A percentile compares a stretch with the other conserved stretches of the same genome.
Evolutionary conservation across 208 protist species (phyloP).

Genomic region (Leishmania tarentolae): DNA sequence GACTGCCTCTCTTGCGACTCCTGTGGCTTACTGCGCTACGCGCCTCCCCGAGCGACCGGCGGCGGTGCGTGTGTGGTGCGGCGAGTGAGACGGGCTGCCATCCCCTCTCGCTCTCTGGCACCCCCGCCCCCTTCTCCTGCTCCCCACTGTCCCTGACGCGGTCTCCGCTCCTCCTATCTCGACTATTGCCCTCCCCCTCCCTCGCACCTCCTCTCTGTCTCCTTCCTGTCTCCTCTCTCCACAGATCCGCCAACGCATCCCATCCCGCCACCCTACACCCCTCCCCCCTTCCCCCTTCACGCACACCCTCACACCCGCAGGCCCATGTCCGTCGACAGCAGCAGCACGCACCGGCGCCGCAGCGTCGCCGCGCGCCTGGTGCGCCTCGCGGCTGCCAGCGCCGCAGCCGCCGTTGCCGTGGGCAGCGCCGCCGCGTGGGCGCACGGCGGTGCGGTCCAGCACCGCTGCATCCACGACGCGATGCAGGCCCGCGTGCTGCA

Average conservation of each 20-base stretch:
- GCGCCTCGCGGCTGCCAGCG: constrained; percentile 9
- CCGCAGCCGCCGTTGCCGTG: neutral
- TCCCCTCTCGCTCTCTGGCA: too few relatives aligned
- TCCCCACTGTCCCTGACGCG: neutral
- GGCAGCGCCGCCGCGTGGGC: neutral
- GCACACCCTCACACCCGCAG: neutral
- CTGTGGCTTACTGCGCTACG: neutral
- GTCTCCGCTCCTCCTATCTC: too few relatives aligned
- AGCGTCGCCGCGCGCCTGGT: constrained; percentile 13
- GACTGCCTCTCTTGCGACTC: neutral
- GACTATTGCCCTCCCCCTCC: neutral
- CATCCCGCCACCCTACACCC: too few relatives aligned
- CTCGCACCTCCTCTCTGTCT: too few relatives aligned
- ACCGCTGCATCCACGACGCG: constrained; percentile 24
- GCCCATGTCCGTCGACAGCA: neutral
- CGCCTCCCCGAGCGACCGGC: too few relatives aligned
- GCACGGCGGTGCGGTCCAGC: constrained; percentile 13
- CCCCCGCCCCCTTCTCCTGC: neutral
- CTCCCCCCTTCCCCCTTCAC: too few relatives aligned
- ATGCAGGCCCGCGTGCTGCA: constrained; percentile 27
- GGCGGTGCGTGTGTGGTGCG: too few relatives aligned
- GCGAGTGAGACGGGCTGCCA: too few relatives aligned
- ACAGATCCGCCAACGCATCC: too few relatives aligned
- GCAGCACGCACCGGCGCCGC: constrained; percentile 11
- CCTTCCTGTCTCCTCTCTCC: too few relatives aligned